A percentile compares a stretch with the other conserved stretches of the same genome.
Evolutionary conservation across 78 protist species (phyloP).

Genomic region (Speleostelium caveatum): DNA sequence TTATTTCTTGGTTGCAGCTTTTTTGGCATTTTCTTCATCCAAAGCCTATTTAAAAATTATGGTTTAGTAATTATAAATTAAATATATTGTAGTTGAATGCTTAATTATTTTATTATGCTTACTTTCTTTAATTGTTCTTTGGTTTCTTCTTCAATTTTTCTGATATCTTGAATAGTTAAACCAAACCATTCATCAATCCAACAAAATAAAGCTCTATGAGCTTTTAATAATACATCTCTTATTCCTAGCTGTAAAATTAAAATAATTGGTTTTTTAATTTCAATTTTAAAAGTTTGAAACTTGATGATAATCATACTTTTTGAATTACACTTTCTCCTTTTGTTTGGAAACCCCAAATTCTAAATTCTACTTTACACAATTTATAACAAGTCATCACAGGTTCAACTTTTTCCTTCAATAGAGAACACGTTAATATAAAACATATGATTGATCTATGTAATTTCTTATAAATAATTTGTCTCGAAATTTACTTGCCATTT

Average conservation of each 20-base stretch:
- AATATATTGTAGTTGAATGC: no score
- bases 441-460: not conserved
- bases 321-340: constrained; percentile 85
- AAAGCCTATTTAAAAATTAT: no score
- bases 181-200: constrained; percentile 93
- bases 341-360: constrained; percentile 87
- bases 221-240: constrained; percentile 62
- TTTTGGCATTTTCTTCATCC: no score
- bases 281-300: not conserved
- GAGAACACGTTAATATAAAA: not conserved
- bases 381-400: constrained; percentile 90
- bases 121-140: constrained; percentile 5
- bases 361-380: constrained; percentile 81
- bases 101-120: no score
- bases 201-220: constrained; percentile 89
- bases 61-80: no score
- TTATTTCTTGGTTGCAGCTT: no score
- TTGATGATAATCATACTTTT: no score
- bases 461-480: not conserved
- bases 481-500: constrained; percentile 61
- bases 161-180: constrained; percentile 87
- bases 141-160: constrained; percentile 80
- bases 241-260: no score
- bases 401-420: constrained; percentile 10
- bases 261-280: not conserved